Percentiles rank a stretch among this genome's conserved stretches.
Evolutionary conservation across 768 basidiomycete species (phyloP).

Genomic region (Cystobasidiopsis lactophilus): DNA sequence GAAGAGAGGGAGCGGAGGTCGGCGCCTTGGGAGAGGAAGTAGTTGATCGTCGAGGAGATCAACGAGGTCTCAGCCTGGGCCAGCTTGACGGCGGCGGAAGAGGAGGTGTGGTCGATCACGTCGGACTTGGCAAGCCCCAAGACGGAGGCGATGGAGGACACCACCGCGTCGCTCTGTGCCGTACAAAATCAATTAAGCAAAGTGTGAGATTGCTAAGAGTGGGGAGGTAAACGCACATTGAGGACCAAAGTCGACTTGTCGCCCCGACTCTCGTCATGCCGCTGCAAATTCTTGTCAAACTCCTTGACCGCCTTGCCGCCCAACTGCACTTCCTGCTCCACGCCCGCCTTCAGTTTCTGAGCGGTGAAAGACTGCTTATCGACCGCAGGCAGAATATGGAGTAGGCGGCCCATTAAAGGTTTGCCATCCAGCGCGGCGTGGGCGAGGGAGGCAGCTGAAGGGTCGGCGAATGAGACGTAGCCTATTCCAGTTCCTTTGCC

Average conservation of each 20-base stretch:
- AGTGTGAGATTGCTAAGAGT: conserved; percentile 11
- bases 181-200: conserved; percentile 5
- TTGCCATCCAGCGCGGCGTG: conserved; percentile 56
- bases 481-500: conserved; percentile 39
- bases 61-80: conserved; percentile 91
- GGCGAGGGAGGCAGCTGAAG: conserved; percentile 40
- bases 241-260: conserved; percentile 94
- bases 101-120: conserved; percentile 62
- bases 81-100: conserved; percentile 67
- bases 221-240: conserved; percentile 48
- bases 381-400: conserved; percentile 74
- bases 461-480: conserved; percentile 34
- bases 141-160: conserved; percentile 66
- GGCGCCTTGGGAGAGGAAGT: conserved; percentile 20
- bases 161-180: conserved; percentile 69
- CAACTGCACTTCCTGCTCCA: conserved; percentile 27
- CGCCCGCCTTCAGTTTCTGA: background rate
- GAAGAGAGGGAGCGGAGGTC: conserved; percentile 23
- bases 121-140: conserved; percentile 71
- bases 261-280: conserved; percentile 45
- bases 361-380: conserved; percentile 24
- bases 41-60: conserved; percentile 54
- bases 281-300: conserved; percentile 29
- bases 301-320: conserved; percentile 37
- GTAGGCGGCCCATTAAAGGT: conserved; percentile 70